Base-by-base conservation (phyloP, 1,284 basidiomycete species). In the Puccinia hordei region DNA sequence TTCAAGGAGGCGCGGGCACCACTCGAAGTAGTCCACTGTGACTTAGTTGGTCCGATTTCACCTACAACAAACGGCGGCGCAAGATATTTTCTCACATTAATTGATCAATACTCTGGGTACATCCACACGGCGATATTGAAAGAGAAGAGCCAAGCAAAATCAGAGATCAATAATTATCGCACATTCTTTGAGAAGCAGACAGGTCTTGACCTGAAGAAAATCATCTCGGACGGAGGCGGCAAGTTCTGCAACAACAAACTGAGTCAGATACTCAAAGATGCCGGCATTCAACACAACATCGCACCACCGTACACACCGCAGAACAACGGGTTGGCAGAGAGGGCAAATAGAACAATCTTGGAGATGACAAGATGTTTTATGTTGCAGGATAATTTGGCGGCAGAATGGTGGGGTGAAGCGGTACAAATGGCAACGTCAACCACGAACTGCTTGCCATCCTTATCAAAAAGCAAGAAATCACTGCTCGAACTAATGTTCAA, bases 121-220 rank as follows among this genome's bases (percentile, higher is more conserved):
- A 41, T 41, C 12, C 6, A 41, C 38, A 41, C 12, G n/a, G 44
- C 63, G 6, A 27, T 44, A 2, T n/a, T 68, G 15, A 68, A 68
- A 46, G 41, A 46, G 6, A 68, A 68, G 6, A 44, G 19, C 5
- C 3, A 68, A 4, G 27, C n/a, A 0, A 1, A n/a, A 5, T 1
- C 1, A 3, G n/a, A 24, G 9, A 41, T 68, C 44, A 24, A 44
- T 15, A 27, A 27, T 0, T 68, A 46, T 24, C 27, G 38, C 27
- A 68, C 9, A 22, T 68, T 68, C 13, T 68, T 68, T 27, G 66
- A 68, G 17, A 68, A 68, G 13, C 66, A 68, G 15, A 68, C 66
- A 0, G 41, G 41, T 3, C n/a, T 49, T 13, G 2, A 22, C 4
- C 15, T 68, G 24, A 51, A 49, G 38, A 68, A 68, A 17, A n/a